Conservation (phyloP, 805 yeast genomes). For the Candida tallmaniae region DNA sequence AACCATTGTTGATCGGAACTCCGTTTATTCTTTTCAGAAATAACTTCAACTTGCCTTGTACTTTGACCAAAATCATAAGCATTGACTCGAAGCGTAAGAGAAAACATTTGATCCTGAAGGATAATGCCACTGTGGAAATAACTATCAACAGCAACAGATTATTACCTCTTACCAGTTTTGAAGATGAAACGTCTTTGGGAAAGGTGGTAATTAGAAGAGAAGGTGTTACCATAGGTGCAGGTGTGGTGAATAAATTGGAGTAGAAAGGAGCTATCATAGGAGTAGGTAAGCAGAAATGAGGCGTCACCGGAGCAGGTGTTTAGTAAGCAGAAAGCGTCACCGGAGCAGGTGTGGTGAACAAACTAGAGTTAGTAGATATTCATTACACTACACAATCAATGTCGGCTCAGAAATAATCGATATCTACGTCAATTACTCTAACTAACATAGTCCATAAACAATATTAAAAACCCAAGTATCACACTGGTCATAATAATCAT, state of each 20-base stretch:
- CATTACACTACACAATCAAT: too few relatives aligned
- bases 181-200: constrained; percentile 50
- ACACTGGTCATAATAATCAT: constrained; percentile 31
- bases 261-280: too few relatives aligned
- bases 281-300: neutral
- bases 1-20: constrained; percentile 78
- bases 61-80: constrained; percentile 44
- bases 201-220: constrained; percentile 67
- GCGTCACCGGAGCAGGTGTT: too few relatives aligned
- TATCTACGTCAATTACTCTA: neutral
- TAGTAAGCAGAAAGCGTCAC: too few relatives aligned
- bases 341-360: too few relatives aligned
- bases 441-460: constrained; percentile 32
- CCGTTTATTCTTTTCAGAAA: constrained; percentile 76
- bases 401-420: too few relatives aligned
- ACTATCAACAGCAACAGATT: constrained; percentile 43
- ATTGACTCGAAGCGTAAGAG: constrained; percentile 17
- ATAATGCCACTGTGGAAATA: constrained; percentile 54
- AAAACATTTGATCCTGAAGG: constrained; percentile 56
- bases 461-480: constrained; percentile 28
- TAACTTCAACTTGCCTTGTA: constrained; percentile 66
- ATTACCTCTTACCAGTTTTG: constrained; percentile 50
- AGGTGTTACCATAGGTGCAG: constrained; percentile 68
- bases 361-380: neutral
- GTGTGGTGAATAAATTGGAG: constrained; percentile 31